phyloP scores from a whole-genome alignment of 495 filamentous ascomycete genomes.

The Xylaria cubensis region DNA sequence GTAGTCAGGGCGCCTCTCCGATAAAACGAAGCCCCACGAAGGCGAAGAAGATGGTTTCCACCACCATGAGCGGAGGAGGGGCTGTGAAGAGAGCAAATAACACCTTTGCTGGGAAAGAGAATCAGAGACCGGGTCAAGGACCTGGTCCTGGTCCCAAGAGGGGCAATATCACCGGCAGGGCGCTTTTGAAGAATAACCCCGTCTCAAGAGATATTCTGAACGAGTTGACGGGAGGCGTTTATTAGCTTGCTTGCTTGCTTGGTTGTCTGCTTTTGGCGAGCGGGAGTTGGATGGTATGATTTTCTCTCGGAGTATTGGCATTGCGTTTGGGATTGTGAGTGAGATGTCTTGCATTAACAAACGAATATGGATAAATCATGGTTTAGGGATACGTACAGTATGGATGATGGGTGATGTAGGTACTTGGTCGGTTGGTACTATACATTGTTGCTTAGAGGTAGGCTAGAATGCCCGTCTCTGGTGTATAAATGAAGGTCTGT shows the following conservation, averaged over 20 bases:
- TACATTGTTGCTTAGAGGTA: background rate
- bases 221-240: constrained; percentile 51
- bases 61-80: background rate
- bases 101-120: constrained; percentile 39
- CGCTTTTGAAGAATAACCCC: constrained; percentile 48
- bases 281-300: background rate
- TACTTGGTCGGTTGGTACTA: background rate
- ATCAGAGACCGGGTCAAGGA: constrained; percentile 29
- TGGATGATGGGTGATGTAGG: background rate
- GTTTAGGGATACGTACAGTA: background rate
- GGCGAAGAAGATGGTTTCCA: constrained; percentile 5
- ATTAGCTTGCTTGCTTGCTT: constrained; percentile 17
- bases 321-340: background rate
- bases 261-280: background rate
- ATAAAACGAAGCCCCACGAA: constrained; percentile 33
- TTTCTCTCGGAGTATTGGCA: background rate
- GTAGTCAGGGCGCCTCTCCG: constrained; percentile 20
- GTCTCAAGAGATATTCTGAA: constrained; percentile 58
- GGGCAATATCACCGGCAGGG: constrained; percentile 47
- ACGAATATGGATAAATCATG: constrained; percentile 5
- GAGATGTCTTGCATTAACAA: background rate
- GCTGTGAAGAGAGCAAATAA: constrained; percentile 16
- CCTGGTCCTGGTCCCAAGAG: constrained; percentile 32
- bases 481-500: background rate
- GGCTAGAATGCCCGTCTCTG: background rate